Percentiles rank a stretch among this genome's conserved stretches.
These are phyloP conservation scores for Xerocomus minutiporus DNA, from an alignment of 1,284 basidiomycete species.

Conservation along the genomic window DNA sequence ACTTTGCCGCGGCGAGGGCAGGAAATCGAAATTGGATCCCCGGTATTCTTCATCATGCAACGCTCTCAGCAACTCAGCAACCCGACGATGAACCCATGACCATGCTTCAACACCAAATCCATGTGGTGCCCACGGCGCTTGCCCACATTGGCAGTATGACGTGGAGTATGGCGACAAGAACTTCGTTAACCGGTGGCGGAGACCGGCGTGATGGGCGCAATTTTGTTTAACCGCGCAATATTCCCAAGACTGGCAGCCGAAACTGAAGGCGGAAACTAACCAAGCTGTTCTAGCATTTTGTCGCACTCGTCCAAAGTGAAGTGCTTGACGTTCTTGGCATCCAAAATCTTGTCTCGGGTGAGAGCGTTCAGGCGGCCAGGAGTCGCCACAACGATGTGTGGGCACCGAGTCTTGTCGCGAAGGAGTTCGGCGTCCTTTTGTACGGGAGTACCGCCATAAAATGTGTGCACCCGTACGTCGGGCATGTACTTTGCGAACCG, in stretches of 20 bases:
- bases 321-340: constrained; percentile 94
- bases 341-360: constrained; percentile 87
- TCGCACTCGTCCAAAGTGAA: constrained; percentile 99
- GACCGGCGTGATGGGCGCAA: constrained; percentile 40
- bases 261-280: constrained; percentile 81
- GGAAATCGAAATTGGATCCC: constrained; percentile 14
- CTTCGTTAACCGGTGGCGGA: constrained; percentile 33
- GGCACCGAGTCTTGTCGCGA: constrained; percentile 96
- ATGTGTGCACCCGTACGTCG: constrained; percentile 94
- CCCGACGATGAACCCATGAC: constrained; percentile 32
- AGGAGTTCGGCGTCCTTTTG: constrained; percentile 92
- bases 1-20: constrained; percentile 17
- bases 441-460: constrained; percentile 96
- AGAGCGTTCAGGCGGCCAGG: constrained; percentile 94
- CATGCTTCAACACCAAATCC: constrained; percentile 33
- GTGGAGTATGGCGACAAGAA: constrained; percentile 52
- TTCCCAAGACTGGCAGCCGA: constrained; percentile 40
- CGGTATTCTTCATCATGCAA: constrained; percentile 28
- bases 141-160: constrained; percentile 44
- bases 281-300: constrained; percentile 99
- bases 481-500: constrained; percentile 99
- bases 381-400: constrained; percentile 98
- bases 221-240: constrained; percentile 40
- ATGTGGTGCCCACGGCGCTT: constrained; percentile 36
- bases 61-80: constrained; percentile 32